phyloP scores from a whole-genome alignment of 805 yeast species.

The Saturnispora mendoncae region DNA sequence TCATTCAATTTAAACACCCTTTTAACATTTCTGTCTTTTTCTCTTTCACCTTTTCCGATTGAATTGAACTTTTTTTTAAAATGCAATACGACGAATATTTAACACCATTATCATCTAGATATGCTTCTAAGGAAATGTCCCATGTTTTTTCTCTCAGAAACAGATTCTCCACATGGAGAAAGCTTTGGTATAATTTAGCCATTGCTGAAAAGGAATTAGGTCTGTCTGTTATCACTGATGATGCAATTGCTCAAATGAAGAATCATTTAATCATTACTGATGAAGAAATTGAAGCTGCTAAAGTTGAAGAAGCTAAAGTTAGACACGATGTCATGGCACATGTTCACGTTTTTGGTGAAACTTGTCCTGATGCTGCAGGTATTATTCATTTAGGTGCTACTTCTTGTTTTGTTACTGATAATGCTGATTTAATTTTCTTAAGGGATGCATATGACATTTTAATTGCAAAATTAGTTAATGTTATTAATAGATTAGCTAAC shows the following conservation, averaged over 20 bases:
- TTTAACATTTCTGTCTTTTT: not conserved
- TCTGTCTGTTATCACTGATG: conserved; percentile 72
- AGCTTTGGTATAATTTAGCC: conserved; percentile 91
- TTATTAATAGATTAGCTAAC: conserved; percentile 77
- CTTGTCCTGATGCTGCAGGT: conserved; percentile 94
- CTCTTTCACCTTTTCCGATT: not conserved
- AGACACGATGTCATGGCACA: conserved; percentile 99
- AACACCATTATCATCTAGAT: conserved; percentile 92
- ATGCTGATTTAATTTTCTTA: conserved; percentile 92
- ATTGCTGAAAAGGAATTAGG: conserved; percentile 93
- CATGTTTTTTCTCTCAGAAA: conserved; percentile 83
- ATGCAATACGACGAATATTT: conserved; percentile 59
- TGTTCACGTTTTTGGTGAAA: conserved; percentile 88
- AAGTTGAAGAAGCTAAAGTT: conserved; percentile 92
- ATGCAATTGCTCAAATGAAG: conserved; percentile 83
- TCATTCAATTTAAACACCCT: not conserved
- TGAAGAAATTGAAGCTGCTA: conserved; percentile 83
- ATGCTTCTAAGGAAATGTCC: conserved; percentile 97
- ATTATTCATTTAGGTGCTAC: conserved; percentile 98
- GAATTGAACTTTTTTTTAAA: not conserved
- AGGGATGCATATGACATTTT: conserved; percentile 92
- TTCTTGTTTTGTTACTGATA: conserved; percentile 94
- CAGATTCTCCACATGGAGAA: conserved; percentile 97
- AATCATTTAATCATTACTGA: conserved; percentile 76
- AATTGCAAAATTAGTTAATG: conserved; percentile 93